Evolutionary conservation across 1,139 yeast genomes (phyloP), one percentile per base, ranked within the genome.

Genomic region (Candida dubliniensis): DNA sequence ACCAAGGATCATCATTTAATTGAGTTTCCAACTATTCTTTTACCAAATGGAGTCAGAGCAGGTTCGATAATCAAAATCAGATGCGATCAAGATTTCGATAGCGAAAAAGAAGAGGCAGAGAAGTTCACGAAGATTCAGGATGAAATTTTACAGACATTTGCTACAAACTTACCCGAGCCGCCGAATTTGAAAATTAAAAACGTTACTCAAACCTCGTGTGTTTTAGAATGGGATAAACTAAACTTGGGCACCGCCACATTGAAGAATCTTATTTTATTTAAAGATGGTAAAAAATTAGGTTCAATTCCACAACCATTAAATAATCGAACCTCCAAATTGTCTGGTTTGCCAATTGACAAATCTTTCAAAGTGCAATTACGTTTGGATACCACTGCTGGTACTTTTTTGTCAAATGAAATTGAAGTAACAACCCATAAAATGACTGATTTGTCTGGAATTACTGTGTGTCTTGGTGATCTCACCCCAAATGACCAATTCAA

Each of bases 381-480:
- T 53, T 72, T 93, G 59, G 85, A 84, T 48, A 91, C 99, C 6
- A 84, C 96, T 1, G 96, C 98, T 0, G 99, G 99, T 12, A 75
- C 77, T 14, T 88, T 77, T 59, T 72, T 72, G 60, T 87, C 96
- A 6, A 85, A 89, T 35, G 68, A 69, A 30, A 64, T 93, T 34
- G 79, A 77, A 43, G 81, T 91, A 10, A 84, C 79, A 47, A 93
- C 99, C 7, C 98, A 91, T 63, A 91, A 90, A 61, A 91, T 93
- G 97, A 91, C 97, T 0, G 97, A 93, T 63, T 74, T 95, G 56
- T 79, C 90, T 1, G 99, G 99, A 48, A 89, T 93, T 48, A 89
- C 95, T 1, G 87, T 89, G 3, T 93, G 99, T 63, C 64, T 90
- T 43, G 98, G 99, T 26, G 87, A 87, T 42, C 74, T 93, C 45